phyloP scores from a whole-genome alignment of 192 early-diverging fungal species.

The Backusella westeae region DNA sequence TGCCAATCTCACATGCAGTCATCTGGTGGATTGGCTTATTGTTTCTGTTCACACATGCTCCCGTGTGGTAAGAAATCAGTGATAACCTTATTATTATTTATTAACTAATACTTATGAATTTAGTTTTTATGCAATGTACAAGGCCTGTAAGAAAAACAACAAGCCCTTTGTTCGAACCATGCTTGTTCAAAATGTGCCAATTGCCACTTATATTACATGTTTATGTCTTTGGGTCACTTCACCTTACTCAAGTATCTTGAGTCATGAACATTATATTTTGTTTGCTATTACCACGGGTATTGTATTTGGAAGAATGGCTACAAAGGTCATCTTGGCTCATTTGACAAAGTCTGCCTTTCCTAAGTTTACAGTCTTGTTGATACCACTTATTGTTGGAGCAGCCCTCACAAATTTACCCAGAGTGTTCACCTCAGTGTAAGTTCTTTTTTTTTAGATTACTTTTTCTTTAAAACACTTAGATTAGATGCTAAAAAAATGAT shows the following conservation, averaged over 20 bases:
- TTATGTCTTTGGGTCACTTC: constrained; percentile 71
- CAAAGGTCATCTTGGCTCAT: constrained; percentile 89
- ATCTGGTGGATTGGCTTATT: constrained; percentile 17
- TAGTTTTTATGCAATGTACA: constrained; percentile 38
- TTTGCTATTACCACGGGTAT: constrained; percentile 76
- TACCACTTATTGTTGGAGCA: constrained; percentile 73
- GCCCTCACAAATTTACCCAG: constrained; percentile 62
- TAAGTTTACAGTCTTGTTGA: constrained; percentile 73
- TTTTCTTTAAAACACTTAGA: neutral
- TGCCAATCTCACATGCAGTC: constrained; percentile 14
- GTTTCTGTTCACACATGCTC: constrained; percentile 31
- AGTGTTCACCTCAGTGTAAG: constrained; percentile 48
- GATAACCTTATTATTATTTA: neutral
- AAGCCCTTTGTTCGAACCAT: constrained; percentile 55
- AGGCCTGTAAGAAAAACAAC: constrained; percentile 50
- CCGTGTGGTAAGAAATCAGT: constrained; percentile 33
- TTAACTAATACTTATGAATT: neutral
- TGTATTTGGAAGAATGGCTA: constrained; percentile 84
- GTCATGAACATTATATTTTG: constrained; percentile 67
- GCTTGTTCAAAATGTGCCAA: constrained; percentile 63
- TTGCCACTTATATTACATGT: constrained; percentile 57
- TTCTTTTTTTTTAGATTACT: neutral
- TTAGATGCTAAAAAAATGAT: neutral
- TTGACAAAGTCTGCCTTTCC: constrained; percentile 83
- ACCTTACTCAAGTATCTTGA: constrained; percentile 66